phyloP scores from a whole-genome alignment of 805 yeast species.

The Lachancea quebecensis region DNA sequence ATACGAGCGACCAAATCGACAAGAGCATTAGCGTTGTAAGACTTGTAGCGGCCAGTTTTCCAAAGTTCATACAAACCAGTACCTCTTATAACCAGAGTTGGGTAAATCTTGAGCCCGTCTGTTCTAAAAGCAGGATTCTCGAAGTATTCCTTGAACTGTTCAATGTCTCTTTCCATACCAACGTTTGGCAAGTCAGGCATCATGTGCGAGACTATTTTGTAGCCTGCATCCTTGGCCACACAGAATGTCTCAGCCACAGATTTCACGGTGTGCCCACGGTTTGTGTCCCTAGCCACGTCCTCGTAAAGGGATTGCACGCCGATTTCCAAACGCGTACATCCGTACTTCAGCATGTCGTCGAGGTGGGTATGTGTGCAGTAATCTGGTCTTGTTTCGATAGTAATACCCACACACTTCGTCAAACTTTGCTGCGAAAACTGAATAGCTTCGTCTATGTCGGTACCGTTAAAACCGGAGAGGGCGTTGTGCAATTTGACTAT shows the following conservation, averaged over 20 bases:
- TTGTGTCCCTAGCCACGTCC: slow-evolving; percentile 97
- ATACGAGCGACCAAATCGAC: slow-evolving; percentile 94
- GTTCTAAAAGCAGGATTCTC: slow-evolving; percentile 96
- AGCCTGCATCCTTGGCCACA: slow-evolving; percentile 96
- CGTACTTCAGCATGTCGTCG: slow-evolving; percentile 91
- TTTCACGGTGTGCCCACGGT: slow-evolving; percentile 95
- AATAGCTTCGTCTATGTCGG: slow-evolving; percentile 84
- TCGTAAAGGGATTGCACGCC: slow-evolving; percentile 97
- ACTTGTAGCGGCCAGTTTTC: slow-evolving; percentile 92
- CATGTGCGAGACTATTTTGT: slow-evolving; percentile 97
- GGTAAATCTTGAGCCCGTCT: slow-evolving; percentile 92
- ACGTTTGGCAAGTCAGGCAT: slow-evolving; percentile 99
- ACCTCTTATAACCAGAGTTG: slow-evolving; percentile 94
- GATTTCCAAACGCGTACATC: slow-evolving; percentile 93
- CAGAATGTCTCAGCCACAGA: slow-evolving; percentile 95
- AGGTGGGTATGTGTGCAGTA: slow-evolving; percentile 94
- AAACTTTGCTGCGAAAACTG: slow-evolving; percentile 85
- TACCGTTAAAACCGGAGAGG: slow-evolving; percentile 83
- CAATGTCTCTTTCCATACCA: slow-evolving; percentile 96
- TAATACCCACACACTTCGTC: slow-evolving; percentile 96
- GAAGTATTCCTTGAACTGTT: slow-evolving; percentile 92
- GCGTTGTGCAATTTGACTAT: slow-evolving; percentile 92
- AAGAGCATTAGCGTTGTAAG: slow-evolving; percentile 89
- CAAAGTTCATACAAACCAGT: slow-evolving; percentile 95
- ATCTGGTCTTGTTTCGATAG: slow-evolving; percentile 97